Percentiles rank a stretch among this genome's conserved stretches.
Evolutionary conservation across 148 eudicot species (phyloP).

Genomic region (Rhododendron simsii): DNA sequence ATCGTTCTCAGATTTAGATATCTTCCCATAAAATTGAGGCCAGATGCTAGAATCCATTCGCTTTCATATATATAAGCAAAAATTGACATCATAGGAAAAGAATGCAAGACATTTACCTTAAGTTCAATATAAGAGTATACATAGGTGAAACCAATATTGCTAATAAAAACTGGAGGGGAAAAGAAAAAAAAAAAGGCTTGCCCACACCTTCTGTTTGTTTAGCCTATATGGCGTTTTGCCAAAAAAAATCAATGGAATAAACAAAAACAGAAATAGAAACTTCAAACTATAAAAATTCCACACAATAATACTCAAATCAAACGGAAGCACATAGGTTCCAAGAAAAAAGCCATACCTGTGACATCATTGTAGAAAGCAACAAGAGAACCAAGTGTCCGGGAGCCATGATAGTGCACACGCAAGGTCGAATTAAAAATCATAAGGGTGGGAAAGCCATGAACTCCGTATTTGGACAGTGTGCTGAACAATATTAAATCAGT

Average conservation of each 20-base stretch:
- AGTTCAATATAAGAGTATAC: too few species aligned
- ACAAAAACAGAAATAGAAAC: not conserved
- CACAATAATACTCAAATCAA: not conserved
- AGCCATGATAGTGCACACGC: conserved; percentile 79
- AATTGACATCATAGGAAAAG: not conserved
- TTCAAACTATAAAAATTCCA: not conserved
- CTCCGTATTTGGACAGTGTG: conserved; percentile 85
- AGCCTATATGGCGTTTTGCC: not conserved
- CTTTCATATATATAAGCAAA: not conserved
- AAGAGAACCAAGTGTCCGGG: conserved; percentile 71
- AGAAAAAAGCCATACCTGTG: conserved; percentile 46
- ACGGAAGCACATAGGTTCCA: not conserved
- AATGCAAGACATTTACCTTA: not conserved
- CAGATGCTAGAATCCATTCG: not conserved
- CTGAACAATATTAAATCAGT: conserved; percentile 36
- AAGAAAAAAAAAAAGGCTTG: not conserved
- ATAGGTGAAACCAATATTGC: not conserved
- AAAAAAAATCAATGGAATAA: not conserved
- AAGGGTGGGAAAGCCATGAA: conserved; percentile 90
- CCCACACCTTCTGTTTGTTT: not conserved
- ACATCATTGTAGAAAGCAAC: conserved; percentile 63
- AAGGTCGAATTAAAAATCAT: conserved; percentile 77
- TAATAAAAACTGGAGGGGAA: not conserved
- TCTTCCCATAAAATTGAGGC: not conserved
- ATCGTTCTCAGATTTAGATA: not conserved